Evolutionary conservation across 345 rosid species (phyloP).

Genomic region (Salix arbutifolia): DNA sequence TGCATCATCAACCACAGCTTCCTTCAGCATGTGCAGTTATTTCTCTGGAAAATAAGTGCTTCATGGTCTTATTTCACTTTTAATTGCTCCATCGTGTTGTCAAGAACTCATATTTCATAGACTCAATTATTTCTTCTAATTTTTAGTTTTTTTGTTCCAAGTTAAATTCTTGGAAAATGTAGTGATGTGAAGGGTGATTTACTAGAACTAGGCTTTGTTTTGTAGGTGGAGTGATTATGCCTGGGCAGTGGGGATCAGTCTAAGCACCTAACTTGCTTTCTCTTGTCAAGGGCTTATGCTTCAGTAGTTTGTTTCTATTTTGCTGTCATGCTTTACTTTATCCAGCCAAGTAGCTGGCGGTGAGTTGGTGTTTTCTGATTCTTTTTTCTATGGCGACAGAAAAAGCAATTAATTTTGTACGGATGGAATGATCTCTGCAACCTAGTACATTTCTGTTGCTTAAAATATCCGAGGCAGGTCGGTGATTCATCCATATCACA

Average conservation of each 20-base stretch:
- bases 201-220: conserved; percentile 8
- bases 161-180: not conserved
- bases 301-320: not conserved
- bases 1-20: not conserved
- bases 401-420: not conserved
- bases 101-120: not conserved
- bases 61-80: not conserved
- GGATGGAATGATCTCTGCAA: conserved; percentile 3
- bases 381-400: not conserved
- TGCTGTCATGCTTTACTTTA: not conserved
- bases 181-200: not conserved
- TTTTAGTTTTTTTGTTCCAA: not conserved
- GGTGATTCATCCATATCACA: not conserved
- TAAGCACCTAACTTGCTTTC: not conserved
- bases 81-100: not conserved
- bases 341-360: not conserved
- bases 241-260: not conserved
- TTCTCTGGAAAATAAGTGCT: conserved; percentile 2
- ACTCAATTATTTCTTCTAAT: not conserved
- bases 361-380: conserved; percentile 1
- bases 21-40: not conserved
- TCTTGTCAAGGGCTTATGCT: not conserved
- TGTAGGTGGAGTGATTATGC: not conserved
- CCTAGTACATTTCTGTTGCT: not conserved
- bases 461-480: not conserved